These are phyloP conservation scores for Cladophialophora bantiana DNA, from an alignment of 2,329 filamentous ascomycete genomes.

Conservation along the genomic window DNA sequence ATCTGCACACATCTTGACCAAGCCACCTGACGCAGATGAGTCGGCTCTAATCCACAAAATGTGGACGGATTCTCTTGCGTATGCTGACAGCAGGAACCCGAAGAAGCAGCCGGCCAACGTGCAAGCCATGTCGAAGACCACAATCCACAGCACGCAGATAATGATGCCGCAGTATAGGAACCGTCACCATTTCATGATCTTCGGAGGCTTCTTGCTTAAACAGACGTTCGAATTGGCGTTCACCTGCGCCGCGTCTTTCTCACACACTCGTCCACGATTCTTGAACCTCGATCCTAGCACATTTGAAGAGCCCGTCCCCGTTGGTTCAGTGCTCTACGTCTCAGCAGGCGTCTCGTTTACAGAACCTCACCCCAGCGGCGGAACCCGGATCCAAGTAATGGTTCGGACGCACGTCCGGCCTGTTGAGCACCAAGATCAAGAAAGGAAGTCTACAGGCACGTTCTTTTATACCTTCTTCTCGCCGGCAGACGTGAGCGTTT, in stretches of 20 bases:
- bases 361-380: conserved; percentile 61
- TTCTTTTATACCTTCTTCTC: conserved; percentile 79
- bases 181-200: conserved; percentile 74
- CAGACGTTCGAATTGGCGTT: conserved; percentile 79
- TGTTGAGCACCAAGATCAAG: conserved; percentile 68
- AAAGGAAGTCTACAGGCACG: conserved; percentile 71
- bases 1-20: conserved; percentile 67
- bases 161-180: conserved; percentile 78
- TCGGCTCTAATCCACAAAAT: conserved; percentile 75
- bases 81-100: conserved; percentile 64
- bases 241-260: conserved; percentile 74
- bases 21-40: conserved; percentile 74
- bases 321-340: conserved; percentile 77
- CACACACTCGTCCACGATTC: conserved; percentile 73
- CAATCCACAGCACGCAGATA: conserved; percentile 71
- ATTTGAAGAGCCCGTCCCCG: conserved; percentile 77
- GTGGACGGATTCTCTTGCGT: conserved; percentile 72
- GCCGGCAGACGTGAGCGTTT: conserved; percentile 68
- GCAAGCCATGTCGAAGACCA: conserved; percentile 68
- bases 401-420: conserved; percentile 76
- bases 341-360: conserved; percentile 75
- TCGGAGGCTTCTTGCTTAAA: conserved; percentile 76
- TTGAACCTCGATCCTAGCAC: conserved; percentile 75
- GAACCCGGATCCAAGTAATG: conserved; percentile 72
- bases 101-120: conserved; percentile 64